Evolutionary conservation across 1,139 yeast genomes (phyloP).

Genomic region (Spathaspora sp.): DNA sequence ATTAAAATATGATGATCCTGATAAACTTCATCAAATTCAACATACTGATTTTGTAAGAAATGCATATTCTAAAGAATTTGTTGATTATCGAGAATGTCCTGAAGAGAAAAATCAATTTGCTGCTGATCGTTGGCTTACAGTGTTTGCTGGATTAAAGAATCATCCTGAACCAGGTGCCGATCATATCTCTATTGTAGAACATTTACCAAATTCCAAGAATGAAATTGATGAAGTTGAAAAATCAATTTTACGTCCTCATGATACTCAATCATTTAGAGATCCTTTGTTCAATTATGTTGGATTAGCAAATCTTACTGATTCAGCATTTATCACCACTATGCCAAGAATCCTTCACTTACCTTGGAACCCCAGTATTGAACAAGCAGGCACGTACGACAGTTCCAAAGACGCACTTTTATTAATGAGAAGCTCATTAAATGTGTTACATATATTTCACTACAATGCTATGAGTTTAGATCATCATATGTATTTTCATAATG

Average conservation of each 20-base stretch:
- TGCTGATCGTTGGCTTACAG: slow-evolving; percentile 43
- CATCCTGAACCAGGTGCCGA: slow-evolving; percentile 16
- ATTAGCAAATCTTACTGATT: slow-evolving; percentile 41
- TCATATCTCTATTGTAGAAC: slow-evolving; percentile 12
- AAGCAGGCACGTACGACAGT: slow-evolving; percentile 33
- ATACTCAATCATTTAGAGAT: slow-evolving; percentile 26
- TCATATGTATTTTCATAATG: slow-evolving; percentile 43
- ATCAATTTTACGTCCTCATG: slow-evolving; percentile 13
- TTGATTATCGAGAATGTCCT: slow-evolving; percentile 32
- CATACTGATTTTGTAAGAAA: slow-evolving; percentile 43
- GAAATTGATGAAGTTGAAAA: slow-evolving; percentile 12
- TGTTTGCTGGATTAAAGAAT: slow-evolving; percentile 38
- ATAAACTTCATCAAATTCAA: slow-evolving; percentile 25
- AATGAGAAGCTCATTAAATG: slow-evolving; percentile 36
- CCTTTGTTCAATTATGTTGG: slow-evolving; percentile 37
- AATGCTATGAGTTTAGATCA: slow-evolving; percentile 51
- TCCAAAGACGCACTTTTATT: slow-evolving; percentile 32
- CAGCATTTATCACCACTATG: slow-evolving; percentile 42
- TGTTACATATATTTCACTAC: slow-evolving; percentile 43
- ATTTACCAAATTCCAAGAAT: slow-evolving; percentile 13
- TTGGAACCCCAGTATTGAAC: slow-evolving; percentile 43
- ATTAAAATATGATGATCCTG: slow-evolving; percentile 30
- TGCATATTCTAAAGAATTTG: slow-evolving; percentile 40
- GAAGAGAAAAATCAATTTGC: slow-evolving; percentile 33
- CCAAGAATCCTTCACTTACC: slow-evolving; percentile 45